Percentiles rank a stretch among this genome's conserved stretches.
phyloP scores from a whole-genome alignment of 352 stramenopile genomes.

The Globisporangium uncinulatum region DNA sequence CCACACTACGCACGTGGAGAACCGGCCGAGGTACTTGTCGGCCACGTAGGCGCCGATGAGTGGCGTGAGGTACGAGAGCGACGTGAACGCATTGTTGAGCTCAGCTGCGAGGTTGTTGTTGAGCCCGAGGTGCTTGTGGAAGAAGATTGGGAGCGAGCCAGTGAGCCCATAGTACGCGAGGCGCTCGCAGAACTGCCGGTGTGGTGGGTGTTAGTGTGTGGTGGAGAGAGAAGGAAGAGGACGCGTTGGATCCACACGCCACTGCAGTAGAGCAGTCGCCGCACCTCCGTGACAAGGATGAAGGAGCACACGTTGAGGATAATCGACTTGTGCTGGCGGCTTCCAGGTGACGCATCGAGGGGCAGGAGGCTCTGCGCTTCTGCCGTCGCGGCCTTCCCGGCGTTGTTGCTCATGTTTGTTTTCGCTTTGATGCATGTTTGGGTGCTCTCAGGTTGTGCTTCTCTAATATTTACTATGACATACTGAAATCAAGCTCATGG shows the following conservation, averaged over 20 bases:
- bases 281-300: constrained; percentile 81
- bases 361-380: constrained; percentile 11
- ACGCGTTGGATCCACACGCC: not conserved
- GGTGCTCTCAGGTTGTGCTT: no score
- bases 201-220: not conserved
- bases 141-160: constrained; percentile 83
- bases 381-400: not conserved
- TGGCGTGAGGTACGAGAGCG: constrained; percentile 80
- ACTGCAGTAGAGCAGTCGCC: not conserved
- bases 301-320: constrained; percentile 85
- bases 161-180: constrained; percentile 81
- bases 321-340: constrained; percentile 49
- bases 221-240: not conserved
- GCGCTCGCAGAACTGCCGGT: constrained; percentile 66
- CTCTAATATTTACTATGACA: no score
- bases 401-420: constrained; percentile 1
- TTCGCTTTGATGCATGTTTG: not conserved
- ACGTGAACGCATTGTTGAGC: constrained; percentile 83
- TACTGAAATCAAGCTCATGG: no score
- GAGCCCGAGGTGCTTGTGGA: constrained; percentile 79
- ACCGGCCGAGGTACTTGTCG: constrained; percentile 73
- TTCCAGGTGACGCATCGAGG: constrained; percentile 2
- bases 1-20: constrained; percentile 41
- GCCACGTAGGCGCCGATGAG: constrained; percentile 78
- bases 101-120: constrained; percentile 79